phyloP scores from a whole-genome alignment of 2,329 filamentous ascomycete genomes.

The Blastomyces percursus region DNA sequence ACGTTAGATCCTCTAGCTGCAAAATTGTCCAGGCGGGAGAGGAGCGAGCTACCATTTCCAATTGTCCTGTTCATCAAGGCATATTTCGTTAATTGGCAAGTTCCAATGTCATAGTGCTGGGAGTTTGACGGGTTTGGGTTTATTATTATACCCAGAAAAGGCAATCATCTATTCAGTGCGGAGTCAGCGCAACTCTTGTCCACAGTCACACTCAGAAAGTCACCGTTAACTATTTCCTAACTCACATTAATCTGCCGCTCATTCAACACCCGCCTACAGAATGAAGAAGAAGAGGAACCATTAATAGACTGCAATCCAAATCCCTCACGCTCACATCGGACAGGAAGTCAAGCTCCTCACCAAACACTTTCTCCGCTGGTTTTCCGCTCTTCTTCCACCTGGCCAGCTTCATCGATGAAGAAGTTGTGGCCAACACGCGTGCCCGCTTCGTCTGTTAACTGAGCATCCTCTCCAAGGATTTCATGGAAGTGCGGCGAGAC shows the following conservation, averaged over 20 bases:
- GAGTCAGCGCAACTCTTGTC: neutral
- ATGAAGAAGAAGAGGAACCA: neutral
- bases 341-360: slow-evolving; percentile 8
- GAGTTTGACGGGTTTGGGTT: neutral
- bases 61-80: slow-evolving; percentile 23
- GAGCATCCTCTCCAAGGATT: slow-evolving; percentile 6
- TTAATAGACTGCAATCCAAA: slow-evolving; percentile 3
- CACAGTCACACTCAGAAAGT: neutral
- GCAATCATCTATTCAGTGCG: slow-evolving; percentile 32
- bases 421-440: slow-evolving; percentile 7
- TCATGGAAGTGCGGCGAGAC: slow-evolving; percentile 10
- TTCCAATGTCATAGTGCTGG: neutral
- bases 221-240: neutral
- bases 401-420: slow-evolving; percentile 12
- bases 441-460: slow-evolving; percentile 7
- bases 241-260: slow-evolving; percentile 33
- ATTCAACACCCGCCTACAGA: slow-evolving; percentile 29
- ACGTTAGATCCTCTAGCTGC: neutral
- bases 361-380: slow-evolving; percentile 14
- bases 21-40: neutral
- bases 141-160: slow-evolving; percentile 30
- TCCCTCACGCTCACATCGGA: neutral
- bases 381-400: slow-evolving; percentile 10
- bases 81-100: slow-evolving; percentile 7
- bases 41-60: slow-evolving; percentile 27